Conservation (phyloP, 2,329 filamentous ascomycete species). For the Hyphodiscus sp. region DNA sequence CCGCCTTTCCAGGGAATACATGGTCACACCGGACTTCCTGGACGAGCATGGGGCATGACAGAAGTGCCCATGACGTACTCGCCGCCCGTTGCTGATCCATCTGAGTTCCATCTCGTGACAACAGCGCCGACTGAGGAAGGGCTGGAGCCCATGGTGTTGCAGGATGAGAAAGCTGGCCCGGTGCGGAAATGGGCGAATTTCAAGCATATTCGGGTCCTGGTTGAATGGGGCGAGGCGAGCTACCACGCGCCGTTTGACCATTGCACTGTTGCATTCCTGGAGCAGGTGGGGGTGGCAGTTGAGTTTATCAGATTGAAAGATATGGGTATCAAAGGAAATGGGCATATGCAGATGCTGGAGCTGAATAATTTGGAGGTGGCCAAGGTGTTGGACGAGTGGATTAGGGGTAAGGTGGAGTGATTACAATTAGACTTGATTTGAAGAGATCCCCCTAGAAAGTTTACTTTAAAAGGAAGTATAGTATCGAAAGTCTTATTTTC, state of each 20-base stretch:
- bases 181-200: conserved; percentile 33
- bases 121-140: conserved; percentile 23
- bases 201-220: conserved; percentile 30
- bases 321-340: conserved; percentile 38
- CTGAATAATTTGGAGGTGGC: conserved; percentile 39
- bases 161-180: conserved; percentile 33
- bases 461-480: too few relatives aligned
- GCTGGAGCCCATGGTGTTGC: conserved; percentile 28
- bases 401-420: conserved; percentile 12
- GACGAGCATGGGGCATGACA: conserved; percentile 39
- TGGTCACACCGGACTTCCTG: conserved; percentile 28
- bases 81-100: conserved; percentile 35
- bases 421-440: too few relatives aligned
- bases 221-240: conserved; percentile 38
- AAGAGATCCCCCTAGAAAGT: too few relatives aligned
- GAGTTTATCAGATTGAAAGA: conserved; percentile 34
- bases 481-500: too few relatives aligned
- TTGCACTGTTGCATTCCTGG: conserved; percentile 35
- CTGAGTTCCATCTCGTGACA: too few relatives aligned
- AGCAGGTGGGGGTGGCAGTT: conserved; percentile 36
- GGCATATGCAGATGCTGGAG: conserved; percentile 44
- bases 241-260: conserved; percentile 42
- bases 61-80: conserved; percentile 43
- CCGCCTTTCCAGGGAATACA: conserved; percentile 42
- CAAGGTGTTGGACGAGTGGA: conserved; percentile 26